phyloP scores from a whole-genome alignment of 2,329 filamentous ascomycete species.

The Hymenoscyphus repandus region DNA sequence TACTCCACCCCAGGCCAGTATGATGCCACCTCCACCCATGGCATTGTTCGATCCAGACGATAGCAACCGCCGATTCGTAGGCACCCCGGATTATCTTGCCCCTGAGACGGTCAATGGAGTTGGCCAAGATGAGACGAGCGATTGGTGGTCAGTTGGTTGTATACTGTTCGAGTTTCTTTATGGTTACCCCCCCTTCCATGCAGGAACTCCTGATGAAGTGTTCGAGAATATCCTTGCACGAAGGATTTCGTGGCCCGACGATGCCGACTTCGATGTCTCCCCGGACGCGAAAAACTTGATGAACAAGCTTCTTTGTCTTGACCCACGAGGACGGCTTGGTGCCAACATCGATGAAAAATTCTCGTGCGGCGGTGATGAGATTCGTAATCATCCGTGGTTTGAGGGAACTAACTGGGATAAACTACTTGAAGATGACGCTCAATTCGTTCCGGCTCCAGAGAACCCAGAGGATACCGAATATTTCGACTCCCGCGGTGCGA shows the following conservation, averaged over 20 bases:
- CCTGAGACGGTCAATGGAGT: constrained; percentile 95
- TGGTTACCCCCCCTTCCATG: constrained; percentile 91
- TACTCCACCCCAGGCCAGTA: constrained; percentile 57
- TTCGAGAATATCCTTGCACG: constrained; percentile 94
- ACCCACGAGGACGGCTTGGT: constrained; percentile 77
- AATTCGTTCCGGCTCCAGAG: constrained; percentile 87
- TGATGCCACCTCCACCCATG: constrained; percentile 81
- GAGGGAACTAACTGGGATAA: constrained; percentile 82
- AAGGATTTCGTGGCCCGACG: constrained; percentile 87
- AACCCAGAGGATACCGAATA: constrained; percentile 98
- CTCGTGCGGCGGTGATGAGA: constrained; percentile 80
- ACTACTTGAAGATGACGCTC: constrained; percentile 88
- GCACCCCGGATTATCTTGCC: constrained; percentile 93
- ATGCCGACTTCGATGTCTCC: constrained; percentile 73
- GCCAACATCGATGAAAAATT: constrained; percentile 81
- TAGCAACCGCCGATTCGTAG: constrained; percentile 86
- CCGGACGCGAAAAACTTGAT: constrained; percentile 90
- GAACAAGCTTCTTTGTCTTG: constrained; percentile 81
- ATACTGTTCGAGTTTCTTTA: constrained; percentile 96
- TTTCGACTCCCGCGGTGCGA: constrained; percentile 88
- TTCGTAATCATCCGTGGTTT: constrained; percentile 87
- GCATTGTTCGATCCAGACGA: constrained; percentile 94
- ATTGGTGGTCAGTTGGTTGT: constrained; percentile 99
- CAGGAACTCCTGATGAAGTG: constrained; percentile 80
- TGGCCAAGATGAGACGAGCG: constrained; percentile 94